Conservation (phyloP, 352 stramenopile species). For the Hyphochytrium catenoides region DNA sequence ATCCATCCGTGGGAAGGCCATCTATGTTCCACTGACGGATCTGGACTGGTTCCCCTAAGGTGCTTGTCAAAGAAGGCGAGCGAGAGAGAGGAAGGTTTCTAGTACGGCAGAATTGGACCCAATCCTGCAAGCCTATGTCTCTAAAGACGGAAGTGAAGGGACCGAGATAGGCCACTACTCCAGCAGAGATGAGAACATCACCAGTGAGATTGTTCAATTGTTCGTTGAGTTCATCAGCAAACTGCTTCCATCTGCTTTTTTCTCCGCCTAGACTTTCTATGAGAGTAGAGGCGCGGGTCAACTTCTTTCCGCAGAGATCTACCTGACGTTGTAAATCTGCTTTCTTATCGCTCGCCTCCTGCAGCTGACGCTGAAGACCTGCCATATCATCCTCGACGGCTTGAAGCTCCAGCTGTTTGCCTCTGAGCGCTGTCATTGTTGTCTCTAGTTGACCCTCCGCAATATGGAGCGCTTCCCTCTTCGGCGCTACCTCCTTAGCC, state of each 20-base stretch:
- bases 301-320: constrained; percentile 74
- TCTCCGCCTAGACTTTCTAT: constrained; percentile 78
- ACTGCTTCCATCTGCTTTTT: constrained; percentile 69
- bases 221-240: constrained; percentile 37
- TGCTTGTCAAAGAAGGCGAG: constrained; percentile 48
- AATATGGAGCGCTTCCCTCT: constrained; percentile 55
- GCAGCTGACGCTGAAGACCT: constrained; percentile 57
- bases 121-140: constrained; percentile 40
- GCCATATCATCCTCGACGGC: constrained; percentile 66
- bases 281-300: constrained; percentile 67
- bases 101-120: constrained; percentile 40
- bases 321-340: constrained; percentile 71
- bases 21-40: constrained; percentile 86
- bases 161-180: constrained; percentile 73
- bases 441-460: constrained; percentile 55
- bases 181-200: constrained; percentile 71
- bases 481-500: constrained; percentile 67
- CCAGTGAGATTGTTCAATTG: constrained; percentile 71
- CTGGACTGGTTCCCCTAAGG: constrained; percentile 66
- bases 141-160: constrained; percentile 72
- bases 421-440: constrained; percentile 67
- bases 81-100: constrained; percentile 57
- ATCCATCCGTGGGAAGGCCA: constrained; percentile 70
- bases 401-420: constrained; percentile 69
- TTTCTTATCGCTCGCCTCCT: constrained; percentile 67